Evolutionary conservation across 306 rosid species (phyloP).

Genomic region (Vicia villosa): DNA sequence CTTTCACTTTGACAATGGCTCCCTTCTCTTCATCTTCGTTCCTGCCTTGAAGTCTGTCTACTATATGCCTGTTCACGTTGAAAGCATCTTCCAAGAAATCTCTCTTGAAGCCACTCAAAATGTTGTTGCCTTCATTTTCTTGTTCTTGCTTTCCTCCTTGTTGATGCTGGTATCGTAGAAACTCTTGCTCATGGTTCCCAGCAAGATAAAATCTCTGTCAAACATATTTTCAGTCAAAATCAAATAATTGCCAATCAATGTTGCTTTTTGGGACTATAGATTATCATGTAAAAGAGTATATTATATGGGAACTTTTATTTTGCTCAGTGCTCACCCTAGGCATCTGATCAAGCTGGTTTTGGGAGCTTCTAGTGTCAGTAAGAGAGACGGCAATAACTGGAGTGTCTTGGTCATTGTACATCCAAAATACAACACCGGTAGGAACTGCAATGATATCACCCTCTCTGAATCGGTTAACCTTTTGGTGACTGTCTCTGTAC

Average conservation of each 20-base stretch:
- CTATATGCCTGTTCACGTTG: slow-evolving; percentile 42
- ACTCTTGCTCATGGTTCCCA: slow-evolving; percentile 59
- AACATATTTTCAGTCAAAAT: background rate
- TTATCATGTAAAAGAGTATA: background rate
- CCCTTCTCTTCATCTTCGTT: slow-evolving; percentile 46
- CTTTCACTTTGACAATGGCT: slow-evolving; percentile 53
- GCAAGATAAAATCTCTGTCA: slow-evolving; percentile 68
- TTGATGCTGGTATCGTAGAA: slow-evolving; percentile 18
- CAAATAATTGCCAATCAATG: background rate
- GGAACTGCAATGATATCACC: slow-evolving; percentile 48
- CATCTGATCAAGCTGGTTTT: slow-evolving; percentile 62
- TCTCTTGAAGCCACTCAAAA: slow-evolving; percentile 47
- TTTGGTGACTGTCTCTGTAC: slow-evolving; percentile 43
- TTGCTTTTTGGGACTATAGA: background rate
- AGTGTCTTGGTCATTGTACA: too few species aligned
- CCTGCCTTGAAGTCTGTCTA: slow-evolving; percentile 42
- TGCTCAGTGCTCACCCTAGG: slow-evolving; percentile 54
- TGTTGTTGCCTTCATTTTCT: slow-evolving; percentile 37
- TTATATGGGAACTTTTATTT: background rate
- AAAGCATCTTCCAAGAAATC: slow-evolving; percentile 48
- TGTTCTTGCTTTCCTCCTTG: background rate
- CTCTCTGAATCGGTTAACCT: slow-evolving; percentile 33
- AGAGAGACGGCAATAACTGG: slow-evolving; percentile 46
- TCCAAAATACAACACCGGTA: slow-evolving; percentile 16
- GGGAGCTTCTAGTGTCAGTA: slow-evolving; percentile 42